Conservation (phyloP, 2,329 filamentous ascomycete species). For the Colletotrichum costaricense region DNA sequence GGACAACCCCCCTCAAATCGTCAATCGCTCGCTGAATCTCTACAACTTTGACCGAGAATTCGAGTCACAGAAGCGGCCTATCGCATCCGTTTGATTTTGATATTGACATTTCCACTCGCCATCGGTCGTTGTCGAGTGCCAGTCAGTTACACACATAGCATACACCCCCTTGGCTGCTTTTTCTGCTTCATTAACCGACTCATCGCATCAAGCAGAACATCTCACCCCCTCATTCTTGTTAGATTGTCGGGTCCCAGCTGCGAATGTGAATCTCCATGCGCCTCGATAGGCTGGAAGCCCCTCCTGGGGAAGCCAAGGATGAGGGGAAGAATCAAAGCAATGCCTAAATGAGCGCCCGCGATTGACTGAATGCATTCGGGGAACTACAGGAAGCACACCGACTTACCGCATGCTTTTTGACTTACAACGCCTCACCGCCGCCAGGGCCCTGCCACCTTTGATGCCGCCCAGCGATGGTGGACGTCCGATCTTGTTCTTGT, state of each 20-base stretch:
- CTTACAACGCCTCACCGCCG: slow-evolving; percentile 15
- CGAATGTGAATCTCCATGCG: background rate
- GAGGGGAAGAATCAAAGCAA: background rate
- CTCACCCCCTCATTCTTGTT: background rate
- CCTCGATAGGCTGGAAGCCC: background rate
- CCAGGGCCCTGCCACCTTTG: background rate
- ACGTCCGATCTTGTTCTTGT: background rate
- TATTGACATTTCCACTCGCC: background rate
- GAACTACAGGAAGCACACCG: background rate
- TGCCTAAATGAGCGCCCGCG: background rate
- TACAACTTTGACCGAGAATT: slow-evolving; percentile 23
- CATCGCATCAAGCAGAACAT: background rate
- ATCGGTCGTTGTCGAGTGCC: background rate
- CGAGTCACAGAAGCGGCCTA: background rate
- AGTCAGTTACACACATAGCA: background rate
- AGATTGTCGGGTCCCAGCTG: background rate
- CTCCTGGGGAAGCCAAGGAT: background rate
- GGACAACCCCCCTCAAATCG: background rate
- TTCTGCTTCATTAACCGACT: too few species aligned
- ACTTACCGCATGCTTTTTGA: background rate
- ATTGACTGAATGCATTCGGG: slow-evolving; percentile 7
- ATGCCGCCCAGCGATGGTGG: slow-evolving; percentile 20
- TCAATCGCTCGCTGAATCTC: slow-evolving; percentile 23
- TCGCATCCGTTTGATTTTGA: slow-evolving; percentile 9
- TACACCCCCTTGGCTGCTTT: background rate